Evolutionary conservation across 148 eudicot species (phyloP).

Genomic region (Limonium bicolor): DNA sequence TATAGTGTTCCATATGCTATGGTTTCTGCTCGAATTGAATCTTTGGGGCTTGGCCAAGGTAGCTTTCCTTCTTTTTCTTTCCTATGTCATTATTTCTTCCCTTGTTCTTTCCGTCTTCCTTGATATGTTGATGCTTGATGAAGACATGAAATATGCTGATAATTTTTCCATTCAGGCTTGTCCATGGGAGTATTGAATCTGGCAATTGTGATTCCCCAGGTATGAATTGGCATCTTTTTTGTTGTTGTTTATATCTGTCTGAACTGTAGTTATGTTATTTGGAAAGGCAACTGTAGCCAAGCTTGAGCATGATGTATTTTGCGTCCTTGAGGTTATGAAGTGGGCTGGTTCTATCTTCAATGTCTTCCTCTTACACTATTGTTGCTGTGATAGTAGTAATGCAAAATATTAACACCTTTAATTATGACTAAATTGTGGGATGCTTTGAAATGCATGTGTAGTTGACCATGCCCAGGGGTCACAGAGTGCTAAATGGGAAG

Average conservation of each 20-base stretch:
- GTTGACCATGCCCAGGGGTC: no score
- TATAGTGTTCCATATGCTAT: conserved; percentile 95
- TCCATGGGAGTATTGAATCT: conserved; percentile 96
- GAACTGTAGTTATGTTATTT: no score
- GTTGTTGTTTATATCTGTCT: background rate
- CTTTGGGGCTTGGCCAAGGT: conserved; percentile 98
- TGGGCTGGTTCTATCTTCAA: no score
- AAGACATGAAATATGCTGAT: background rate
- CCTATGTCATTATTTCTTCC: background rate
- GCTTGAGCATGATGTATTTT: no score
- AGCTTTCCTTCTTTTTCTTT: conserved; percentile 5
- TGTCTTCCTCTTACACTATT: no score
- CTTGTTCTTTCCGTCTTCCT: background rate
- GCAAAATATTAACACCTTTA: no score
- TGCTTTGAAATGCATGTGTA: no score
- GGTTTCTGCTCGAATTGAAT: conserved; percentile 59
- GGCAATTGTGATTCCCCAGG: conserved; percentile 93
- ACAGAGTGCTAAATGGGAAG: no score
- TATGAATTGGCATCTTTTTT: conserved; percentile 8
- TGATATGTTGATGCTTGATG: background rate
- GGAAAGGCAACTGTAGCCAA: no score
- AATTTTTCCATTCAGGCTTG: conserved; percentile 39
- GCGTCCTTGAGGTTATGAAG: no score
- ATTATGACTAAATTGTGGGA: no score
- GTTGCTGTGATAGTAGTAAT: no score